Conservation (phyloP, 2,329 filamentous ascomycete species). For the Ophiostoma tasmaniense region DNA sequence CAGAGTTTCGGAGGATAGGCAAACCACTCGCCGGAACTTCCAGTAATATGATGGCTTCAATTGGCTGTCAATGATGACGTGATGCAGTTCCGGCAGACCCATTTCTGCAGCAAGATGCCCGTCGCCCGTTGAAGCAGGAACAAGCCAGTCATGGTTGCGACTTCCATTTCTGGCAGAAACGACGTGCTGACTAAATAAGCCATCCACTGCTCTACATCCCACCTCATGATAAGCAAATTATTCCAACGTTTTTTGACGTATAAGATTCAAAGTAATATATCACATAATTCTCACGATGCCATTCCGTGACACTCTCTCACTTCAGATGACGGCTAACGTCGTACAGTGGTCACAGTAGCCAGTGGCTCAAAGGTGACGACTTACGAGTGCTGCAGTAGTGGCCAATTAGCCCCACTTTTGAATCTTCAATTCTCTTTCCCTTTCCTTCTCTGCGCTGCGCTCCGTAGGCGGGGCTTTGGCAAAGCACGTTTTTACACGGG, state of each 20-base stretch:
- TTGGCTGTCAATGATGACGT: background rate
- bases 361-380: background rate
- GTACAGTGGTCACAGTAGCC: background rate
- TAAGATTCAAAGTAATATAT: too few species aligned
- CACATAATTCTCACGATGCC: background rate
- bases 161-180: background rate
- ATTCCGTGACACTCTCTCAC: background rate
- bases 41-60: background rate
- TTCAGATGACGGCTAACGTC: background rate
- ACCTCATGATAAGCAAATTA: background rate
- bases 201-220: background rate
- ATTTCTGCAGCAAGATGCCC: background rate
- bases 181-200: background rate
- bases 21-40: too few species aligned
- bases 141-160: background rate
- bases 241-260: too few species aligned
- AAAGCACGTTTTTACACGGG: constrained; percentile 15
- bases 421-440: background rate
- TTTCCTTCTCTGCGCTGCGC: background rate
- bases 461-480: constrained; percentile 13
- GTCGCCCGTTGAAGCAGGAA: background rate
- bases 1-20: too few species aligned
- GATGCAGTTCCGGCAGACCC: background rate
- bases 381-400: background rate
- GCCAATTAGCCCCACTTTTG: background rate